These are phyloP conservation scores for Filobasidium uniguttulatum DNA, from an alignment of 1,284 basidiomycete species.

Conservation along the genomic window DNA sequence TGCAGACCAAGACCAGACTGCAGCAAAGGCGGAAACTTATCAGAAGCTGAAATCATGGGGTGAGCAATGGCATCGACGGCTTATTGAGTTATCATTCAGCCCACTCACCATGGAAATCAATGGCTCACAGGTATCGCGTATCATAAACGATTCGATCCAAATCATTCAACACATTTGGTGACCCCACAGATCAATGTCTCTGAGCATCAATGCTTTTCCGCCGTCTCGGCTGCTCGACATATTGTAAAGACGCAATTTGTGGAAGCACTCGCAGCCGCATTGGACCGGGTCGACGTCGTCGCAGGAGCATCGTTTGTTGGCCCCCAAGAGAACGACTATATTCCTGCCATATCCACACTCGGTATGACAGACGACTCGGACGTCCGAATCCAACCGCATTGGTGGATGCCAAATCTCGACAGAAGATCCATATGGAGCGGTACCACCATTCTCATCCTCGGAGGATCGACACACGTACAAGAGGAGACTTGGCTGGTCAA, in stretches of 20 bases:
- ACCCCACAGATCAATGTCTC: constrained; percentile 1
- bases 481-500: neutral
- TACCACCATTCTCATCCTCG: constrained; percentile 11
- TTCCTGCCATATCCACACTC: neutral
- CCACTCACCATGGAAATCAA: neutral
- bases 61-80: neutral
- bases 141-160: neutral
- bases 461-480: neutral
- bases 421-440: constrained; percentile 11
- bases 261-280: neutral
- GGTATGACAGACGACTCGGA: constrained; percentile 2
- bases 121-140: constrained; percentile 4
- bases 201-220: neutral
- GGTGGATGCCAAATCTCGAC: constrained; percentile 8
- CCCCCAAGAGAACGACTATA: neutral
- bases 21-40: neutral
- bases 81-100: neutral
- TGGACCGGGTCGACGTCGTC: neutral
- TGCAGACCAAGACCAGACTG: constrained; percentile 3
- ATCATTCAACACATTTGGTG: constrained; percentile 1
- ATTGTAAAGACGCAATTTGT: constrained; percentile 10
- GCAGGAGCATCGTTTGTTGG: neutral
- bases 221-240: constrained; percentile 1
- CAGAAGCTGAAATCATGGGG: constrained; percentile 4
- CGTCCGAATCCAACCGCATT: neutral